Base-by-base conservation (phyloP, 2,329 filamentous ascomycete genomes). In the Thielaviopsis musarum region DNA sequence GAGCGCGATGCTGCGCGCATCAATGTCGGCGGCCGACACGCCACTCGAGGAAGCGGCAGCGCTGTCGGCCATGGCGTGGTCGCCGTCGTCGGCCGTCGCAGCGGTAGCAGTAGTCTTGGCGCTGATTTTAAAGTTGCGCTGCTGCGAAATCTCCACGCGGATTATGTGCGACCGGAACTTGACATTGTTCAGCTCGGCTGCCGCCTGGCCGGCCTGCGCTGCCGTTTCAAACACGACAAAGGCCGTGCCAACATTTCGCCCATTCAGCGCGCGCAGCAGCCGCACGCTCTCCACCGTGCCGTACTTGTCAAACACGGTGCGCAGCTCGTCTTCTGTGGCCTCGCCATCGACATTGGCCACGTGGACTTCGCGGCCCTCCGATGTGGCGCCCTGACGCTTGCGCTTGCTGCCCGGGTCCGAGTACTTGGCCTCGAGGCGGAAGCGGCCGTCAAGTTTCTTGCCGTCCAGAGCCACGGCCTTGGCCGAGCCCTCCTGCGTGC, bases 331-430 rank as follows among this genome's bases (percentile, higher is more conserved):
- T 66, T 93, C 87, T 2, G 75, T 78, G 1, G 79, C 75, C 30
- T 75, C 75, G 61, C 74, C 75, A 63, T 86, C 80, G 13, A 91
- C 70, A 62, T 88, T 85, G 58, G 77, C 83, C 57, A 96, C 76
- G 66, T 90, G 87, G 10, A 97, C 72, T 70, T 97, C 91, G 38
- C 93, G 83, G 3, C 88, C 88, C 69, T 97, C 91, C n/a, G 87
- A 83, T 55, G 87, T 79, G 10, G 91, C 83, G 22, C 90, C 90
- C 61, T 85, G 81, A 22, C 93, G 86, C 51, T 81, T 77, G 69
- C 95, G 89, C 70, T 88, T 91, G 30, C 80, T 79, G 9, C 74
- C 72, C 0, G 93, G 93, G 66, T 97, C 83, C 0, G 93, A 97
- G 64, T 94, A 88, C 70, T 90, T 90, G 9, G 82, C 87, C 49